These are phyloP conservation scores for Marasmius oreades DNA, from an alignment of 1,284 basidiomycete species.

Conservation along the genomic window DNA sequence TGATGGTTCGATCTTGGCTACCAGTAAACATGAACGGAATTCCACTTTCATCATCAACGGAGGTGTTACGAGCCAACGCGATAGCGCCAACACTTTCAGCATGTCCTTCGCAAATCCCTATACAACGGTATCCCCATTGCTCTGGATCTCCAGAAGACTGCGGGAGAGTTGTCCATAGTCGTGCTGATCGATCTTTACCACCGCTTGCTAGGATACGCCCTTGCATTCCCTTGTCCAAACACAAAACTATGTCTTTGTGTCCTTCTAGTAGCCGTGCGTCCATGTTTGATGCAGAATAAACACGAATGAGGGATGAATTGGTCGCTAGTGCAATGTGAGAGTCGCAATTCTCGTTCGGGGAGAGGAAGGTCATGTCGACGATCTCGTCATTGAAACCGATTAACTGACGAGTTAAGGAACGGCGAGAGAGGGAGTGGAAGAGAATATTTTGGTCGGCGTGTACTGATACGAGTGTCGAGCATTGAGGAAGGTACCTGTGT, in stretches of 20 bases:
- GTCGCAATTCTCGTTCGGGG: constrained; percentile 41
- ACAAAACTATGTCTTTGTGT: constrained; percentile 90
- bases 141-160: constrained; percentile 12
- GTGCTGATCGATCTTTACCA: constrained; percentile 87
- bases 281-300: constrained; percentile 74
- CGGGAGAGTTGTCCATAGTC: constrained; percentile 73
- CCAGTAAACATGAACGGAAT: constrained; percentile 85
- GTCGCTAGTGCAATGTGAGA: constrained; percentile 90
- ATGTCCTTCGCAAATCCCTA: constrained; percentile 91
- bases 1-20: constrained; percentile 95
- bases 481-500: constrained; percentile 62
- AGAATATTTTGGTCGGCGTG: constrained; percentile 98
- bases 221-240: constrained; percentile 68
- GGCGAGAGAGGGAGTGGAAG: constrained; percentile 72
- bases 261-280: constrained; percentile 84
- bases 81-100: constrained; percentile 93
- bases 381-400: constrained; percentile 99
- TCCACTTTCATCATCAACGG: constrained; percentile 22
- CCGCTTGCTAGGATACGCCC: constrained; percentile 83
- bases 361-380: constrained; percentile 83
- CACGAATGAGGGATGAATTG: constrained; percentile 88
- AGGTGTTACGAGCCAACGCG: constrained; percentile 61
- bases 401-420: constrained; percentile 74
- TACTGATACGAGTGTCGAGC: constrained; percentile 76
- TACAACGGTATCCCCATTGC: constrained; percentile 69